Percentiles rank a stretch among this genome's conserved stretches.
phyloP scores from a whole-genome alignment of 164 flowering plant genomes.

The Aristolochia californica region DNA sequence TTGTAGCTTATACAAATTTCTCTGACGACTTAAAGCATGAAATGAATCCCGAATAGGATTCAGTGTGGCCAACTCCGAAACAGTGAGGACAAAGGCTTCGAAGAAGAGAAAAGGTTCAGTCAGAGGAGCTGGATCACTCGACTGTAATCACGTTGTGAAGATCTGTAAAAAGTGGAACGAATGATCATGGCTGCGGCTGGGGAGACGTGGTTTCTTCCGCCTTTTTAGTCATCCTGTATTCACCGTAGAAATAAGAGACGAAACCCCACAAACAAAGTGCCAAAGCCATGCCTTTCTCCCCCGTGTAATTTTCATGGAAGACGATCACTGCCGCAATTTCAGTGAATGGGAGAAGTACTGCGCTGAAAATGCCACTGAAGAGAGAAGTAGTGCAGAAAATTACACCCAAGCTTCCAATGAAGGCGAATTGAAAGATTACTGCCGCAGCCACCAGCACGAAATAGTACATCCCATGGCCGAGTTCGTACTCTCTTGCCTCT shows the following conservation, averaged over 20 bases:
- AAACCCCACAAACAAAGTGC: conserved; percentile 20
- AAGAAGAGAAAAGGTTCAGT: too few relatives aligned
- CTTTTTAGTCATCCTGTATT: not conserved
- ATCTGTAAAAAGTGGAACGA: too few relatives aligned
- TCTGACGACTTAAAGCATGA: too few relatives aligned
- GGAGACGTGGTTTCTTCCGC: too few relatives aligned
- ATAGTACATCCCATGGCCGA: conserved; percentile 39
- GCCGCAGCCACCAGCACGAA: conserved; percentile 24
- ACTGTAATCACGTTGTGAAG: too few relatives aligned
- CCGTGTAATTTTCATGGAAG: conserved; percentile 15
- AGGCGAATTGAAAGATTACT: conserved; percentile 33
- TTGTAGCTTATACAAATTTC: too few relatives aligned
- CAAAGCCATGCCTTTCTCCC: conserved; percentile 17
- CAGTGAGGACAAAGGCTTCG: too few relatives aligned
- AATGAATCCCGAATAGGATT: too few relatives aligned
- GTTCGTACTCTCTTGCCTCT: conserved; percentile 34
- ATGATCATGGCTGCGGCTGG: too few relatives aligned
- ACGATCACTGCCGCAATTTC: conserved; percentile 28
- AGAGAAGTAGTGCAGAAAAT: conserved; percentile 42
- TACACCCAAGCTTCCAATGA: conserved; percentile 40
- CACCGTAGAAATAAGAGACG: conserved; percentile 14
- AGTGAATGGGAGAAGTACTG: conserved; percentile 35
- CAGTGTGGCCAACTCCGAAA: too few relatives aligned
- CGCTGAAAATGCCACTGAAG: conserved; percentile 31
- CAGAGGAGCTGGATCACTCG: too few relatives aligned